A percentile compares a stretch with the other conserved stretches of the same genome.
Conservation (phyloP, 1,284 basidiomycete genomes). For the Coniferiporia weirii region DNA sequence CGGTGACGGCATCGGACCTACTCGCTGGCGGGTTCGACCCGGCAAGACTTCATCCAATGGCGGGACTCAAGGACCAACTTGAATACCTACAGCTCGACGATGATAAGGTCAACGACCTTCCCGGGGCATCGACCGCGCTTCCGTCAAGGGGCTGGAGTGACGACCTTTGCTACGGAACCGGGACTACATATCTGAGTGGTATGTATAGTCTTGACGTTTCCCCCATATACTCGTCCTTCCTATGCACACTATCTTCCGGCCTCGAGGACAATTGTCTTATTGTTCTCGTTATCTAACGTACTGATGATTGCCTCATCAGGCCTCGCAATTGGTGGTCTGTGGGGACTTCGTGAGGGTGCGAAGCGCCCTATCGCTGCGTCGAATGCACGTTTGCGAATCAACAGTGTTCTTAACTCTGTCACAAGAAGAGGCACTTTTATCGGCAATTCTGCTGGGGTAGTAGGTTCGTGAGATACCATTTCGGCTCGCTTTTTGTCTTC, state of each 20-base stretch:
- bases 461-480: slow-evolving; percentile 55
- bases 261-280: slow-evolving; percentile 47
- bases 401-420: slow-evolving; percentile 94
- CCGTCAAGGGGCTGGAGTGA: slow-evolving; percentile 98
- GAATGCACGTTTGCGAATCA: slow-evolving; percentile 86
- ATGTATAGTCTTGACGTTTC: slow-evolving; percentile 50
- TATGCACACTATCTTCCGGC: slow-evolving; percentile 63
- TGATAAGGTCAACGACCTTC: slow-evolving; percentile 84
- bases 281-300: slow-evolving; percentile 70
- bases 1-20: slow-evolving; percentile 77
- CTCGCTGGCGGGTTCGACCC: slow-evolving; percentile 85
- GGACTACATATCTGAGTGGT: slow-evolving; percentile 98
- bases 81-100: slow-evolving; percentile 93
- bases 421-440: slow-evolving; percentile 96
- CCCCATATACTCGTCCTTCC: slow-evolving; percentile 31
- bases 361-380: slow-evolving; percentile 79
- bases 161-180: slow-evolving; percentile 98
- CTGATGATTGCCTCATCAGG: slow-evolving; percentile 60
- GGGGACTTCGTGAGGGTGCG: slow-evolving; percentile 95
- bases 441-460: slow-evolving; percentile 96
- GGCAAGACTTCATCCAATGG: slow-evolving; percentile 85
- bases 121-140: slow-evolving; percentile 81
- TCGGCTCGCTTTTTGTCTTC: slow-evolving; percentile 27
- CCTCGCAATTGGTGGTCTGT: slow-evolving; percentile 87
- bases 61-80: slow-evolving; percentile 81